Conservation (phyloP, 306 rosid species). For the Alnus rubra region DNA sequence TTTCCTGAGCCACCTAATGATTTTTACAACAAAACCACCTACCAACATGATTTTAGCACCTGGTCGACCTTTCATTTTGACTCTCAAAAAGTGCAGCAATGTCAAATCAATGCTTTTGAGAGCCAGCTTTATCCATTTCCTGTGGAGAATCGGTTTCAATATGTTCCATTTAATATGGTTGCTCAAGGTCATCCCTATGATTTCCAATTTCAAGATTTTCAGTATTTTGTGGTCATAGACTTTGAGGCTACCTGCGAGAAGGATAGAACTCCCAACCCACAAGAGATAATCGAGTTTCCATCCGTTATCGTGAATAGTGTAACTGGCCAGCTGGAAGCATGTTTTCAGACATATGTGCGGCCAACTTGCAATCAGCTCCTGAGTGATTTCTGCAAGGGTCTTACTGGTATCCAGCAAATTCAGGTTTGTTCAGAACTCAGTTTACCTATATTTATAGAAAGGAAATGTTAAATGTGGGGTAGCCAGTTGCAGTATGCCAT, state of each 20-base stretch:
- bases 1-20: slow-evolving; percentile 65
- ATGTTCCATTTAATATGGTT: slow-evolving; percentile 61
- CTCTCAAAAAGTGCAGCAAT: slow-evolving; percentile 72
- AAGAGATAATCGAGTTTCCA: slow-evolving; percentile 95
- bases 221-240: slow-evolving; percentile 93
- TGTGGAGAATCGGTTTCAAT: slow-evolving; percentile 56
- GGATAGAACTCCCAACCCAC: slow-evolving; percentile 85
- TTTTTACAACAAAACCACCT: slow-evolving; percentile 54
- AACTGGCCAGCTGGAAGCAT: slow-evolving; percentile 90
- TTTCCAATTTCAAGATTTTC: slow-evolving; percentile 76
- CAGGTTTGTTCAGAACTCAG: slow-evolving; percentile 61
- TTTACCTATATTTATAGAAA: slow-evolving; percentile 19
- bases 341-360: slow-evolving; percentile 91
- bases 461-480: slow-evolving; percentile 8
- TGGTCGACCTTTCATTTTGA: slow-evolving; percentile 64
- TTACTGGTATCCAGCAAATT: slow-evolving; percentile 94
- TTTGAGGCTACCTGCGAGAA: slow-evolving; percentile 96
- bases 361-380: slow-evolving; percentile 83
- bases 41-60: slow-evolving; percentile 60
- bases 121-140: slow-evolving; percentile 65
- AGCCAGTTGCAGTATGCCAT: background rate
- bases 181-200: slow-evolving; percentile 68
- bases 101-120: slow-evolving; percentile 70
- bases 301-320: slow-evolving; percentile 89
- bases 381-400: slow-evolving; percentile 89